Evolutionary conservation across 495 filamentous ascomycete genomes (phyloP).

Genomic region (Echria macrotheca): DNA sequence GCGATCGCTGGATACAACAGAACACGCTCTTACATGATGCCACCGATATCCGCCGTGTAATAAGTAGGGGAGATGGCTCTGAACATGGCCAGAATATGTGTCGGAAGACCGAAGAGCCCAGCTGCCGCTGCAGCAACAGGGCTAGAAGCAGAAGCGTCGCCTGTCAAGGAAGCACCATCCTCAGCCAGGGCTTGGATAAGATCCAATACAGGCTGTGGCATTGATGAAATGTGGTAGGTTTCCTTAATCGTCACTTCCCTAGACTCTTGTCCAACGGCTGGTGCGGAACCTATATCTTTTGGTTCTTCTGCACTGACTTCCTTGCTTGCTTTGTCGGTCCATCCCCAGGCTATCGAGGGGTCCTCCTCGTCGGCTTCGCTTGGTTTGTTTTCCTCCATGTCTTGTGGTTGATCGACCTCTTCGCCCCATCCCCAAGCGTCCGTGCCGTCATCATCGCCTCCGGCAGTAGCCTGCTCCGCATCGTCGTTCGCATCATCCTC

Average conservation of each 20-base stretch:
- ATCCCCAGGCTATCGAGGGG: slow-evolving; percentile 62
- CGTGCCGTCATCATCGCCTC: slow-evolving; percentile 43
- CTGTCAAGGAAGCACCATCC: slow-evolving; percentile 61
- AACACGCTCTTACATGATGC: slow-evolving; percentile 60
- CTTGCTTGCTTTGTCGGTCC: slow-evolving; percentile 46
- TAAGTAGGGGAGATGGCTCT: slow-evolving; percentile 77
- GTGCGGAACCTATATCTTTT: background rate
- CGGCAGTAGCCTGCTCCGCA: background rate
- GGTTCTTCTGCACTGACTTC: background rate
- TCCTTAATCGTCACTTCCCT: slow-evolving; percentile 71
- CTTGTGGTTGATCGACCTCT: no score
- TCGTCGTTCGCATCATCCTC: slow-evolving; percentile 21
- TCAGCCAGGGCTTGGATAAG: slow-evolving; percentile 64
- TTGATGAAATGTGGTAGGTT: slow-evolving; percentile 77
- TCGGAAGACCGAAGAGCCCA: slow-evolving; percentile 74
- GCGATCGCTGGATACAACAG: no score
- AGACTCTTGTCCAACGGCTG: slow-evolving; percentile 21
- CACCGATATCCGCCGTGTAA: slow-evolving; percentile 61
- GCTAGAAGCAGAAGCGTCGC: slow-evolving; percentile 32
- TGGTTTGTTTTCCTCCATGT: slow-evolving; percentile 19
- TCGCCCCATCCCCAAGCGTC: slow-evolving; percentile 61
- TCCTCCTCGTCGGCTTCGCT: slow-evolving; percentile 45
- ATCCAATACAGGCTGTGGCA: slow-evolving; percentile 69
- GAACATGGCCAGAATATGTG: slow-evolving; percentile 82
- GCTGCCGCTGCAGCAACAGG: slow-evolving; percentile 64